Conservation (phyloP, 371 early-diverging fungal species). For the Mortierella sp. region DNA sequence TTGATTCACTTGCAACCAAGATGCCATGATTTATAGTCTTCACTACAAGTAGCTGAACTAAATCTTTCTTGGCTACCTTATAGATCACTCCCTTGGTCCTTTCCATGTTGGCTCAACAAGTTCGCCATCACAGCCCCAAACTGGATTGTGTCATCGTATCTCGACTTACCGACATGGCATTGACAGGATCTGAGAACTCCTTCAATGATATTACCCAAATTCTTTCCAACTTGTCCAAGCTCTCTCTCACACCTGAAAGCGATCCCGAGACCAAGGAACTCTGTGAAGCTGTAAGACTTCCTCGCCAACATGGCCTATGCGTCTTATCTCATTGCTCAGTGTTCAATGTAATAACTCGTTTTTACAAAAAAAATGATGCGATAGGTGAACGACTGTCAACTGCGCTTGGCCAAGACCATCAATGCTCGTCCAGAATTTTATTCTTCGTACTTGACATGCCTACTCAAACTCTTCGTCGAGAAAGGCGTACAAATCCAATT, state of each 20-base stretch:
- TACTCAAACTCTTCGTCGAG: conserved; percentile 77
- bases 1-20: neutral
- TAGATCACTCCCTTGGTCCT: conserved; percentile 71
- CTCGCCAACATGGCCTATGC: neutral
- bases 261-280: conserved; percentile 61
- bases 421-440: conserved; percentile 68
- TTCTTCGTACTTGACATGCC: conserved; percentile 64
- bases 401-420: conserved; percentile 65
- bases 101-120: conserved; percentile 71
- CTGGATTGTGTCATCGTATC: conserved; percentile 66
- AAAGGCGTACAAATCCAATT: conserved; percentile 77
- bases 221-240: conserved; percentile 63
- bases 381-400: conserved; percentile 37
- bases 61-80: neutral
- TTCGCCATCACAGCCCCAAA: conserved; percentile 63
- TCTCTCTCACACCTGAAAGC: conserved; percentile 63
- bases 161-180: conserved; percentile 70
- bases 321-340: no score
- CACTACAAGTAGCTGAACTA: neutral
- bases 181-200: conserved; percentile 63
- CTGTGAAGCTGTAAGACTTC: conserved; percentile 58
- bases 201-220: conserved; percentile 69
- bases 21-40: neutral
- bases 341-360: conserved; percentile 5
- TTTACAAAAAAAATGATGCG: conserved; percentile 35